Evolutionary conservation across 148 eudicot genomes (phyloP), one percentile per base, ranked within the genome.

Genomic region (Hydrangea macrophylla): DNA sequence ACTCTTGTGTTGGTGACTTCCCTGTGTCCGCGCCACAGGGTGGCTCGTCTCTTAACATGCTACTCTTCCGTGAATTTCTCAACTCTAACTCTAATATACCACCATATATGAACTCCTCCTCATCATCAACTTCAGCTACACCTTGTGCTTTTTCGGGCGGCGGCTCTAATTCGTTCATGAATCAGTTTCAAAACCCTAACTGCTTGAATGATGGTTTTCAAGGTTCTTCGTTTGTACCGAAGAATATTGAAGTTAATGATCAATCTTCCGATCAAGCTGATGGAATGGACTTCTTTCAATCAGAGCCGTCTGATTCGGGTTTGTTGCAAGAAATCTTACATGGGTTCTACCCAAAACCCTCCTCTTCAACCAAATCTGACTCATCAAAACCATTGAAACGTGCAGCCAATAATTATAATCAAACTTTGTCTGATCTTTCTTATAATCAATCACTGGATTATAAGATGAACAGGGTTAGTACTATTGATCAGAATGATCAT

Each of bases 301-400:
- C 82, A 0, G 88, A 86, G 64, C 74, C 73, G 37, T 61, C 80
- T 2, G 75, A 78, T 73, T 83, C 91, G 1, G 91, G 91, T 3
- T 51, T 83, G 20, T 40, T 86, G 31, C 72, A 84, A n/a, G 88
- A 86, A 55, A 73, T 78, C 22, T 20, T 84, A 2, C 45, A 65
- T 22, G 85, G 85, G 30, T 86, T 84, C 45, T 86, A 71, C 73
- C 91, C 88, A 0, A 86, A 81, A 35, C 75, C 80, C 27, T n/a
- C 64, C 26, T n/a, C 64, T 24, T 70, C 61, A 9, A 36, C 10
- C 0, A 54, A 66, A 9, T 7, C 23, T 0, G 76, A 64, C 35
- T 25, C 67, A 3, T 33, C 48, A 6, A 39, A 32, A 18, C 6
- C 72, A 22, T 55, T 17, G 17, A 30, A 30, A 12, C 0, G 18